Evolutionary conservation across 345 rosid species (phyloP).

Genomic region (Aquilaria malaccensis): DNA sequence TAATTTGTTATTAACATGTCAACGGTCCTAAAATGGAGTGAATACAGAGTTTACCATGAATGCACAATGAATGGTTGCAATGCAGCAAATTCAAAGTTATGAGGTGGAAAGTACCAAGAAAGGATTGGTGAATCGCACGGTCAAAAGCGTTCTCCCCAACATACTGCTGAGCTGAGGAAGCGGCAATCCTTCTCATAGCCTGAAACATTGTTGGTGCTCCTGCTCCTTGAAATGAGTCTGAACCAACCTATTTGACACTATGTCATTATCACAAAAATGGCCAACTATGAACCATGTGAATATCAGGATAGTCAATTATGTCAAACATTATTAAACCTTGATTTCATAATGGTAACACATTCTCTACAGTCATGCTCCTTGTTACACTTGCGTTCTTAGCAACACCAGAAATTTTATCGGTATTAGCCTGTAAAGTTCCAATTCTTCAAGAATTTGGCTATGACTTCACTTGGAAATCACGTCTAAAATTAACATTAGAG

Average conservation of each 20-base stretch:
- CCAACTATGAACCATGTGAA: too few relatives aligned
- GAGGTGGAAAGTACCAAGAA: constrained; percentile 52
- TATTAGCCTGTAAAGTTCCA: too few relatives aligned
- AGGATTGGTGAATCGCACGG: constrained; percentile 73
- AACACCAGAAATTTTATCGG: too few relatives aligned
- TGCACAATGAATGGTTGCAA: neutral
- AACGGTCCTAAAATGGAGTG: neutral
- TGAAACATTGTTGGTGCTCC: constrained; percentile 95
- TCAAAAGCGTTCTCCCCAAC: constrained; percentile 54
- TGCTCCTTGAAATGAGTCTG: constrained; percentile 86
- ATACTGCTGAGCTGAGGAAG: constrained; percentile 50
- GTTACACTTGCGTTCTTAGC: too few relatives aligned
- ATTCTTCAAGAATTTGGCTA: too few relatives aligned
- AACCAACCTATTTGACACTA: constrained; percentile 63
- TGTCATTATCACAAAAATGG: too few relatives aligned
- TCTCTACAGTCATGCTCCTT: too few relatives aligned
- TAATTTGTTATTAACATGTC: too few relatives aligned
- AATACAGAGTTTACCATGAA: neutral
- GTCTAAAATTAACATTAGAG: too few relatives aligned
- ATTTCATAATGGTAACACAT: neutral
- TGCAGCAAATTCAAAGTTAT: neutral
- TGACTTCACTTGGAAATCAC: too few relatives aligned
- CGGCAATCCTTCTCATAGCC: constrained; percentile 79
- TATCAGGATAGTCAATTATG: too few relatives aligned
- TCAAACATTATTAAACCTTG: neutral